phyloP scores from a whole-genome alignment of 345 rosid species.

The Camelina laxa region DNA sequence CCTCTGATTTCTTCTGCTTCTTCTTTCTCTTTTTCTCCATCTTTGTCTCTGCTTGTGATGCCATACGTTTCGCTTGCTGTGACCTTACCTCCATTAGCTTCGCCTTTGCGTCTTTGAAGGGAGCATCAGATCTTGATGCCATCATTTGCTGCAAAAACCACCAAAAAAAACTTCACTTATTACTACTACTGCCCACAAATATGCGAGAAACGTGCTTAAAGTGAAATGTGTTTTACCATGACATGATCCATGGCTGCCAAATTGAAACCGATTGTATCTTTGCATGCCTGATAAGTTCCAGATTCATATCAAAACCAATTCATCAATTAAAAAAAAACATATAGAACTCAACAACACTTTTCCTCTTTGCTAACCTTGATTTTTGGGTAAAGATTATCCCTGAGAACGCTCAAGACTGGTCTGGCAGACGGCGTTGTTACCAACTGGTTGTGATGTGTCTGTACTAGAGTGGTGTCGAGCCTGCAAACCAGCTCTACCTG shows the following conservation, averaged over 20 bases:
- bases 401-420: slow-evolving; percentile 69
- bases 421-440: slow-evolving; percentile 81
- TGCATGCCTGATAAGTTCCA: slow-evolving; percentile 66
- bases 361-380: slow-evolving; percentile 56
- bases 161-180: neutral
- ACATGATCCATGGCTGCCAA: slow-evolving; percentile 98
- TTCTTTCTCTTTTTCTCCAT: slow-evolving; percentile 65
- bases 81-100: slow-evolving; percentile 71
- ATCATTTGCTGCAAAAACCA: slow-evolving; percentile 70
- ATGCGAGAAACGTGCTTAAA: neutral
- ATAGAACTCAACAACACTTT: neutral
- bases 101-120: slow-evolving; percentile 74
- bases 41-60: slow-evolving; percentile 56
- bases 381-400: slow-evolving; percentile 67
- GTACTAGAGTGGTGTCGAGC: slow-evolving; percentile 70
- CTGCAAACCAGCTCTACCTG: slow-evolving; percentile 93
- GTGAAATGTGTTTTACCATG: slow-evolving; percentile 50
- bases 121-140: slow-evolving; percentile 87
- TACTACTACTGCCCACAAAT: neutral
- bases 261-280: slow-evolving; percentile 87
- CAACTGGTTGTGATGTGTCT: slow-evolving; percentile 80
- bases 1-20: slow-evolving; percentile 60
- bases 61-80: slow-evolving; percentile 58
- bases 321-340: neutral
- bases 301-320: slow-evolving; percentile 7